Base-by-base conservation (phyloP, 139 green algal genomes). In the Asterochloris sp. region DNA sequence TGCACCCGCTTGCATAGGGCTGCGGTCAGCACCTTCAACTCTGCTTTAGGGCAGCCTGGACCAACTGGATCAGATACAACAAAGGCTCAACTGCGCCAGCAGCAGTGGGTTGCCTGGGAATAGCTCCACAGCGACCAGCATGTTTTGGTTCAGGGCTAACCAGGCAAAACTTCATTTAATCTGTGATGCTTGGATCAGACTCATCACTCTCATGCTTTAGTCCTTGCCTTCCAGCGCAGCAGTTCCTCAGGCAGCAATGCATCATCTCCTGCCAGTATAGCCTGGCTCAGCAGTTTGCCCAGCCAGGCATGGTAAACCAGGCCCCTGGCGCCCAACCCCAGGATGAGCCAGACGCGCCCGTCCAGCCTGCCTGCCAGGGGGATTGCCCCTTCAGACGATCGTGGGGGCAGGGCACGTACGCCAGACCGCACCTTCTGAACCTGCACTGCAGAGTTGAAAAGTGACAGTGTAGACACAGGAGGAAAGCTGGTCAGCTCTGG, bases 261-360 rank as follows among this genome's bases (percentile, higher is more conserved):
- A 24, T 76, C 24, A 9, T 16, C 23, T 24, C 71, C 24, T 60
- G 23, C 71, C 23, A 91, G n/a, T 75, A 93, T 87, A 0, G 92
- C 94, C 29, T 71, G 29, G 14, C 92, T 93, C 27, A 92, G 54
- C 76, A 91, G 73, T 62, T 82, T 63, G 0, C 83, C 93, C 26
- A 97, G 82, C 88, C 88, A 92, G 11, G 91, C 94, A 81, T 98
- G 94, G 80, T 97, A 97, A n/a, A 98, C 88, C 29, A 98, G 76
- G 23, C 94, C 94, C 0, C 94, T 62, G 4, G 93, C 88, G 0
- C 94, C 94, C 63, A 98, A 83, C 8, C 94, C 94, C 54, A 77
- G 86, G 10, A 94, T 47, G 67, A 95, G 54, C 92, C 94, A 97
- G 38, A 54, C 38, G 38, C 38, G 38, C 38, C 38, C 38, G 38